phyloP scores from a whole-genome alignment of 2,329 filamentous ascomycete species.

The Decorospora gaudefroyi region DNA sequence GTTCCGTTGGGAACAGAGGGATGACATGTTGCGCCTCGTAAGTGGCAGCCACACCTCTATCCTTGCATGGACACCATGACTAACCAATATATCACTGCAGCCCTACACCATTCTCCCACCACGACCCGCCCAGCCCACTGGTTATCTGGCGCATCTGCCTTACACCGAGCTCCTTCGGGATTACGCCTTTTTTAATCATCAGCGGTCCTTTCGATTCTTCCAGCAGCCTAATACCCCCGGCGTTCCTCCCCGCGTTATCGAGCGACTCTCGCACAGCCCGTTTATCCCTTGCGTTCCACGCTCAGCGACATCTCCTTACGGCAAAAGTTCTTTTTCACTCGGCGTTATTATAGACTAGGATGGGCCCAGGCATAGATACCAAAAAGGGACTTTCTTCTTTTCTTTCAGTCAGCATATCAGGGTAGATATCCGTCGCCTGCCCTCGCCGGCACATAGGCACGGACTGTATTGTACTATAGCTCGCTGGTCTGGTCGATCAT shows the following conservation, averaged over 20 bases:
- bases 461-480: slow-evolving; percentile 44
- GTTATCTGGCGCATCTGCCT: slow-evolving; percentile 25
- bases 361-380: slow-evolving; percentile 50
- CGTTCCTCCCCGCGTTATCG: slow-evolving; percentile 28
- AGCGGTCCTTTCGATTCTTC: slow-evolving; percentile 41
- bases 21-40: slow-evolving; percentile 41
- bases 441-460: slow-evolving; percentile 39
- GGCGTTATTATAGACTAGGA: slow-evolving; percentile 49
- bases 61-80: slow-evolving; percentile 37
- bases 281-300: slow-evolving; percentile 31
- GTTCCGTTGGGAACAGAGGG: slow-evolving; percentile 41
- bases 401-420: slow-evolving; percentile 36
- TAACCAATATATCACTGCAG: slow-evolving; percentile 38
- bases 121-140: slow-evolving; percentile 18
- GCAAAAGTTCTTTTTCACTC: slow-evolving; percentile 40
- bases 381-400: slow-evolving; percentile 43
- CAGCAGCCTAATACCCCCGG: slow-evolving; percentile 48
- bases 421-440: slow-evolving; percentile 44
- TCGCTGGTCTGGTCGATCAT: slow-evolving; percentile 37
- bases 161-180: slow-evolving; percentile 27
- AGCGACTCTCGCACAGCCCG: slow-evolving; percentile 33
- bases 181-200: slow-evolving; percentile 46
- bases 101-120: slow-evolving; percentile 26
- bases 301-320: slow-evolving; percentile 46
- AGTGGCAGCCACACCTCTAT: slow-evolving; percentile 34